Conservation (phyloP, 1,284 basidiomycete genomes). For the Amylostereum areolatum region DNA sequence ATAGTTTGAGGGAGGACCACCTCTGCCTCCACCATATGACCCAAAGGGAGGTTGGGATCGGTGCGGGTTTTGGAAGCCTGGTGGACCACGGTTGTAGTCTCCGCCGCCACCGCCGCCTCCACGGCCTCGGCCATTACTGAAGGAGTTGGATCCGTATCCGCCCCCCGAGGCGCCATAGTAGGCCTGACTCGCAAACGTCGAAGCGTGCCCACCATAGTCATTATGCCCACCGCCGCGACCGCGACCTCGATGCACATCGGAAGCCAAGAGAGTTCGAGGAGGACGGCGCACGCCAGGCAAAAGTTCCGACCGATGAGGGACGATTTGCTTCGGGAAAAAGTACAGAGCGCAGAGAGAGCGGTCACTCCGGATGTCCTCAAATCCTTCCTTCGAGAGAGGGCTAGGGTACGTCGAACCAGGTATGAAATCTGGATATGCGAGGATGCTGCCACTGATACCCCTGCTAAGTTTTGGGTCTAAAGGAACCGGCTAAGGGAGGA, state of each 20-base stretch:
- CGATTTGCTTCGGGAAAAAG: slow-evolving; percentile 83
- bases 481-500: slow-evolving; percentile 44
- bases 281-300: slow-evolving; percentile 70
- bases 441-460: slow-evolving; percentile 77
- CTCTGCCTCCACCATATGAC: slow-evolving; percentile 17
- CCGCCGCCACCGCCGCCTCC: slow-evolving; percentile 4
- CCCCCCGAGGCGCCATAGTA: slow-evolving; percentile 2
- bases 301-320: slow-evolving; percentile 82
- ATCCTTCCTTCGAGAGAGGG: slow-evolving; percentile 51
- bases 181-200: slow-evolving; percentile 10
- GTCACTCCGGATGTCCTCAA: slow-evolving; percentile 84
- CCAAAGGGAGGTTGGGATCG: slow-evolving; percentile 17
- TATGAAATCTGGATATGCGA: slow-evolving; percentile 84
- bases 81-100: slow-evolving; percentile 7
- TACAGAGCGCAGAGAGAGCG: slow-evolving; percentile 84
- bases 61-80: slow-evolving; percentile 13
- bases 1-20: slow-evolving; percentile 12
- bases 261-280: slow-evolving; percentile 56
- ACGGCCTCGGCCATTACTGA: slow-evolving; percentile 16
- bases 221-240: slow-evolving; percentile 27
- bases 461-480: slow-evolving; percentile 69
- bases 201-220: slow-evolving; percentile 10
- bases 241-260: slow-evolving; percentile 68
- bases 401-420: slow-evolving; percentile 88
- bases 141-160: slow-evolving; percentile 7